Percentiles rank a stretch among this genome's conserved stretches.
Conservation (phyloP, 345 rosid species). For the Lepidium africanum region DNA sequence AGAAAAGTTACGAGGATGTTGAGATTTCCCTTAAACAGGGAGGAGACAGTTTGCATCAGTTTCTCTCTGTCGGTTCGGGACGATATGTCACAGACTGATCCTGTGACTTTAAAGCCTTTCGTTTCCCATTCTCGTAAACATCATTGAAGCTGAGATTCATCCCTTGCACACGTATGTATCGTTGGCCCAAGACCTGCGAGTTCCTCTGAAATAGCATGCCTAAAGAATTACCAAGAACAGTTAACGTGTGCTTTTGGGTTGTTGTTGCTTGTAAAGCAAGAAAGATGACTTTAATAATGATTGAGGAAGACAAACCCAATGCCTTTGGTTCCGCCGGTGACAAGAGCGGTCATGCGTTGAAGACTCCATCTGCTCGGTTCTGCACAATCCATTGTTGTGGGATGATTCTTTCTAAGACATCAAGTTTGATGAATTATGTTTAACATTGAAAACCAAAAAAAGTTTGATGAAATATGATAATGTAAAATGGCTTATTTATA, state of each 20-base stretch:
- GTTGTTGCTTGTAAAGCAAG: neutral
- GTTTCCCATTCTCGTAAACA: neutral
- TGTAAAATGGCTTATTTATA: neutral
- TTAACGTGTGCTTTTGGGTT: neutral
- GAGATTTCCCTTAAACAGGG: neutral
- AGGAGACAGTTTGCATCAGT: neutral
- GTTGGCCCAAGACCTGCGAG: slow-evolving; percentile 4
- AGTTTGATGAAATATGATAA: neutral
- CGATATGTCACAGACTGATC: slow-evolving; percentile 5
- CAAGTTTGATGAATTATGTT: neutral
- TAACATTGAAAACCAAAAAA: too few species aligned
- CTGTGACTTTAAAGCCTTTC: slow-evolving; percentile 10
- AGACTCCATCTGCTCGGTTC: slow-evolving; percentile 3
- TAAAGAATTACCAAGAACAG: neutral
- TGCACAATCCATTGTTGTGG: neutral
- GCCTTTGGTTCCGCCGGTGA: slow-evolving; percentile 9
- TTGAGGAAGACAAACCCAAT: neutral
- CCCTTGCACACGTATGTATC: slow-evolving; percentile 3
- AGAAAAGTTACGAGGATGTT: slow-evolving; percentile 2
- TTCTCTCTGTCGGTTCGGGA: neutral
- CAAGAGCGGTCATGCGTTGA: slow-evolving; percentile 15
- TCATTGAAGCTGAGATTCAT: neutral
- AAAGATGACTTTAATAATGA: neutral
- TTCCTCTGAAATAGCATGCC: slow-evolving; percentile 9
- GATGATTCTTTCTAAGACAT: neutral